A percentile compares a stretch with the other conserved stretches of the same genome.
These are phyloP conservation scores for Penicillium aurantiogriseum DNA, from an alignment of 2,329 filamentous ascomycete species.

Conservation along the genomic window DNA sequence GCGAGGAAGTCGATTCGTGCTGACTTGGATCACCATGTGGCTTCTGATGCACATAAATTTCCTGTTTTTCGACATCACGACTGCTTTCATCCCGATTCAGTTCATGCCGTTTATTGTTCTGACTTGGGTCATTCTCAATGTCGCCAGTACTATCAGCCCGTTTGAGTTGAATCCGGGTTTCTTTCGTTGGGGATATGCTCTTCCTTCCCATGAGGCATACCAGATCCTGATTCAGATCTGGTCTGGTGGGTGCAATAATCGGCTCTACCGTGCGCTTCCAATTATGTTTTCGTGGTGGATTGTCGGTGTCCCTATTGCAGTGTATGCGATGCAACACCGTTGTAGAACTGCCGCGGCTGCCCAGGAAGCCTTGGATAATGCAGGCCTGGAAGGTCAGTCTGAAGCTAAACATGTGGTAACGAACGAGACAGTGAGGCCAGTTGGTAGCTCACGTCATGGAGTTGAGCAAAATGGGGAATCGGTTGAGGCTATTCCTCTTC, in stretches of 20 bases:
- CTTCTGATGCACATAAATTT: constrained; percentile 44
- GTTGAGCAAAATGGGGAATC: not conserved
- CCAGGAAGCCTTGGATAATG: not conserved
- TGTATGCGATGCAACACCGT: constrained; percentile 1
- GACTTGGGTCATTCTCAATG: constrained; percentile 42
- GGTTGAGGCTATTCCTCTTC: not conserved
- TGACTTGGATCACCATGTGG: constrained; percentile 44
- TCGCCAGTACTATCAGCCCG: constrained; percentile 40
- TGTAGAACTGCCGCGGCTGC: not conserved
- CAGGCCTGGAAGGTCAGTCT: not conserved
- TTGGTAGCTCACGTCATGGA: not conserved
- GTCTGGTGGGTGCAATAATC: constrained; percentile 41
- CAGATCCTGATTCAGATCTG: constrained; percentile 44
- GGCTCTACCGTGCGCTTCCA: constrained; percentile 39
- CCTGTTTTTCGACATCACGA: constrained; percentile 40
- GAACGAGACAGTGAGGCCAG: not conserved
- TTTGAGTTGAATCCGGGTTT: constrained; percentile 41
- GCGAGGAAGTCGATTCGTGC: constrained; percentile 34
- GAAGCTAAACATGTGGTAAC: not conserved
- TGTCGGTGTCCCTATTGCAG: not conserved
- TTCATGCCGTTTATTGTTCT: constrained; percentile 44
- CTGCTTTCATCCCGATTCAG: constrained; percentile 36
- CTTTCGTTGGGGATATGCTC: constrained; percentile 40
- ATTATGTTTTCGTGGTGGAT: constrained; percentile 44
- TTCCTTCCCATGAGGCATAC: constrained; percentile 43